Base-by-base conservation (phyloP, 1,284 basidiomycete species). In the Marasmius oreades region DNA sequence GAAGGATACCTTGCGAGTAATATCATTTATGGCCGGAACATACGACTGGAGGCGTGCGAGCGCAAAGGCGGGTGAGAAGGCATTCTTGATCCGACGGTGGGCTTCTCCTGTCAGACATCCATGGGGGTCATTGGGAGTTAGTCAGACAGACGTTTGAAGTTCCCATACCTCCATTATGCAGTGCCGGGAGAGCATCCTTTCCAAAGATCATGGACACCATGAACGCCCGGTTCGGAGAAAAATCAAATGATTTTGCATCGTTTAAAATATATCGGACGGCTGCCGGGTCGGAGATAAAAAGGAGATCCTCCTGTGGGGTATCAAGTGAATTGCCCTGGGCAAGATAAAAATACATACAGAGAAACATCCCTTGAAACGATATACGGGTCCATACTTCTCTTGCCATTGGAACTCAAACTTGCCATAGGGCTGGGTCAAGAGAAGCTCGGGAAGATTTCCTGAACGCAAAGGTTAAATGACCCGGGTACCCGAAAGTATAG, bases 391-490 rank as follows among this genome's bases (percentile, higher is more conserved):
- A 23, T 51, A 56, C 28, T 31, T 22, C 26, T 50, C 26, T n/a
- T 43, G 48, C 55, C 55, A 56, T 20, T 20, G 7, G 33, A 51
- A 56, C 33, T 56, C 55, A 39, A 42, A 18, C 33, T 51, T 36
- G 12, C 55, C 55, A 24, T 56, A 56, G 23, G 37, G 36, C 36
- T 45, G 42, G 26, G 55, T 20, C 7, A 51, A 37, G 20, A 56
- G 22, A 3, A 60, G 34, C 36, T 51, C 16, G 34, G 44, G 20
- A 52, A 62, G 8, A 39, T 55, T 56, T 39, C 55, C 52, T 51
- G 16, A 42, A 6, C 11, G n/a, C 39, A 7, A n/a, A 10, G 28
- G 28, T n/a, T 31, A 31, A 10, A 10, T 31, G 28, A 31, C 10
- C 4, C 28, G 28, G 5, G 28, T 31, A 31, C 4, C 28, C 28